A percentile compares a stretch with the other conserved stretches of the same genome.
Conservation (phyloP, 768 basidiomycete genomes). For the Auricularia auricula-judae region DNA sequence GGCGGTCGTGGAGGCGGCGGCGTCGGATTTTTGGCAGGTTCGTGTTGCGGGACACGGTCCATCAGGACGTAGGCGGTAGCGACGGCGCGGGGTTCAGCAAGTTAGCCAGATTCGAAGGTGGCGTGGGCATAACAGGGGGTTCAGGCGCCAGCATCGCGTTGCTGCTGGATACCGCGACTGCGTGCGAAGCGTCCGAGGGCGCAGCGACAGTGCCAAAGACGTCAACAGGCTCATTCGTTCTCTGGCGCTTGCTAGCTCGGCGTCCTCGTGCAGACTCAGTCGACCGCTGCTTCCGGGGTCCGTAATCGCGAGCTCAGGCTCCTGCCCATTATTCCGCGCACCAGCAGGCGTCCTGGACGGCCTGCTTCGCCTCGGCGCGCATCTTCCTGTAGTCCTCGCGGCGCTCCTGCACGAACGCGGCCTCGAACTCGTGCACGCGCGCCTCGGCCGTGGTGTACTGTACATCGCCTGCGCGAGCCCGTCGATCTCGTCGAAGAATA, state of each 20-base stretch:
- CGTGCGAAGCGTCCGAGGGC: background rate
- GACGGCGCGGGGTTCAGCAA: background rate
- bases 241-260: constrained; percentile 48
- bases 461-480: constrained; percentile 92
- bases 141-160: constrained; percentile 9
- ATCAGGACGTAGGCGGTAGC: background rate
- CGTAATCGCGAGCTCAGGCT: constrained; percentile 61
- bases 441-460: constrained; percentile 59
- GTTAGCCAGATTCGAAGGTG: background rate
- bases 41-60: constrained; percentile 4
- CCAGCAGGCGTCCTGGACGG: constrained; percentile 22
- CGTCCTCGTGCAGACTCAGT: constrained; percentile 27
- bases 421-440: constrained; percentile 81
- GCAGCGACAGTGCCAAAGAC: background rate
- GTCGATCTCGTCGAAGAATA: constrained; percentile 99
- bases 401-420: constrained; percentile 61
- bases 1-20: constrained; percentile 15
- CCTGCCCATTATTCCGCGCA: constrained; percentile 59
- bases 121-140: background rate
- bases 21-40: background rate
- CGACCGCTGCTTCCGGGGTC: constrained; percentile 60
- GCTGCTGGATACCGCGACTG: constrained; percentile 17
- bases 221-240: constrained; percentile 11
- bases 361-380: constrained; percentile 21
- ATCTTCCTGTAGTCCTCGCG: constrained; percentile 30